Conservation (phyloP, 1,284 basidiomycete genomes). For the Jaminaea rosea region DNA sequence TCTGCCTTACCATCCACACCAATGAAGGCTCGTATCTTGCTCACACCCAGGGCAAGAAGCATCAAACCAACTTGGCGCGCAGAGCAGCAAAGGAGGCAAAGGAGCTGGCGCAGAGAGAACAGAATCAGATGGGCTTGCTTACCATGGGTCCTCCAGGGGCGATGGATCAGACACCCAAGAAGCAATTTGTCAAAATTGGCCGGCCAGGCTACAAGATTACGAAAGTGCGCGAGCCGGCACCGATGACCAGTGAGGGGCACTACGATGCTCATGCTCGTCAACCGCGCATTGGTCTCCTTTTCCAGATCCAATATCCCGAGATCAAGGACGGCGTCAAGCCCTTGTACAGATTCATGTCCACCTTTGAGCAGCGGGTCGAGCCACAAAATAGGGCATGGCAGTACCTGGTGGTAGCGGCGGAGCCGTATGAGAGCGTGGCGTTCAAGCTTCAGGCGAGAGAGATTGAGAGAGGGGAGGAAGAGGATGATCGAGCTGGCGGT, state of each 20-base stretch:
- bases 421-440: constrained; percentile 96
- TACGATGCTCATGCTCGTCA: constrained; percentile 7
- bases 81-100: constrained; percentile 91
- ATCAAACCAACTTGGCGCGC: constrained; percentile 94
- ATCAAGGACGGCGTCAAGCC: constrained; percentile 71
- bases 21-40: constrained; percentile 99
- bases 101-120: constrained; percentile 51
- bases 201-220: constrained; percentile 87
- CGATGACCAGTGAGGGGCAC: constrained; percentile 1
- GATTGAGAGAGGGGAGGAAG: too few relatives aligned
- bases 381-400: constrained; percentile 91
- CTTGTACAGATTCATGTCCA: constrained; percentile 87
- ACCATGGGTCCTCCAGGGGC: constrained; percentile 8
- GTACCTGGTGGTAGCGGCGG: constrained; percentile 93
- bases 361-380: constrained; percentile 95
- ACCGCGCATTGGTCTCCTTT: constrained; percentile 68
- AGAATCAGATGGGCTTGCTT: constrained; percentile 9
- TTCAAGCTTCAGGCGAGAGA: constrained; percentile 96
- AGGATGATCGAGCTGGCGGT: too few relatives aligned
- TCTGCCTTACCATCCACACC: constrained; percentile 94
- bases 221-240: constrained; percentile 62
- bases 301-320: constrained; percentile 90
- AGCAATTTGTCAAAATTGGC: constrained; percentile 83
- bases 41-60: constrained; percentile 98
- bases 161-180: constrained; percentile 21